Evolutionary conservation across 306 rosid genomes (phyloP).

Genomic region (Trifolium subterraneum): DNA sequence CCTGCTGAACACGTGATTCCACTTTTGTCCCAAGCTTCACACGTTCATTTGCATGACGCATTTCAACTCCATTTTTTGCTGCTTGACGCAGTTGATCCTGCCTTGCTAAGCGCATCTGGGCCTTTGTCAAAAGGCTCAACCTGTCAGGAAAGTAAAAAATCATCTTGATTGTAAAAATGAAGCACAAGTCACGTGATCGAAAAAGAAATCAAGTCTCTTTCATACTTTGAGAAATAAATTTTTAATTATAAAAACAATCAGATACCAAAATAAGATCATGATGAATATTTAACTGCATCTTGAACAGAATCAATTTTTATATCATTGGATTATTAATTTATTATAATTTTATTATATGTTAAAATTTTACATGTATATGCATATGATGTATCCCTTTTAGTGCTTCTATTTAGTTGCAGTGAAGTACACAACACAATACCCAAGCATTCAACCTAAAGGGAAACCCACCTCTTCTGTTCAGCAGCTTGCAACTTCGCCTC

Average conservation of each 20-base stretch:
- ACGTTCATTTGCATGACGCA: constrained; percentile 74
- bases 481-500: constrained; percentile 96
- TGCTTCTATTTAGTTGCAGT: too few species aligned
- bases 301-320: neutral
- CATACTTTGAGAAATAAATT: neutral
- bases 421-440: neutral
- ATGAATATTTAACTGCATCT: constrained; percentile 3
- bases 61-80: constrained; percentile 76
- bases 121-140: constrained; percentile 74
- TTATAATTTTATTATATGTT: too few species aligned
- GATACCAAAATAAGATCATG: neutral
- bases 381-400: too few species aligned
- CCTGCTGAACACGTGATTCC: constrained; percentile 86
- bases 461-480: constrained; percentile 79
- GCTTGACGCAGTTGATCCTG: constrained; percentile 90
- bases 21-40: constrained; percentile 76
- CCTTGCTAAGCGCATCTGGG: constrained; percentile 86
- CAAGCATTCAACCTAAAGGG: neutral
- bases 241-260: constrained; percentile 3
- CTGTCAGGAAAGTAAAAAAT: constrained; percentile 56
- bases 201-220: neutral
- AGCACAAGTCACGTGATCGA: constrained; percentile 22
- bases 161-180: constrained; percentile 5
- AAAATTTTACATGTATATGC: neutral
- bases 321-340: neutral